A percentile compares a stretch with the other conserved stretches of the same genome.
Evolutionary conservation across 163 green algal genomes (phyloP).

Genomic region (Volvox carteri): DNA sequence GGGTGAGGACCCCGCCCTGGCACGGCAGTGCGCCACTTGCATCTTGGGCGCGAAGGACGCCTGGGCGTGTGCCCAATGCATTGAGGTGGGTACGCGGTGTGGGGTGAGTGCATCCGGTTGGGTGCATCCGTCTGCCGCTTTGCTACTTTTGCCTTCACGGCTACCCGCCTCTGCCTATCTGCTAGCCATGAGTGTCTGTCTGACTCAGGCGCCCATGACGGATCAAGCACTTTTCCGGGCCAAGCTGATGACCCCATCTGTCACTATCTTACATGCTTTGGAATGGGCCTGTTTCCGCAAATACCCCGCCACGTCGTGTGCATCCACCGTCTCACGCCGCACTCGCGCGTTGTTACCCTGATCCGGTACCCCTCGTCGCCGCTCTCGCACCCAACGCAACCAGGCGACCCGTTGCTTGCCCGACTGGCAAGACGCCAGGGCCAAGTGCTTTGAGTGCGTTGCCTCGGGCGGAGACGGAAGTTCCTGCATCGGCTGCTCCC

Average conservation of each 20-base stretch:
- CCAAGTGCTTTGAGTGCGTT: not conserved
- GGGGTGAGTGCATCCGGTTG: not conserved
- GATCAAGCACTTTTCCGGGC: too few relatives aligned
- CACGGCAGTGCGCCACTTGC: not conserved
- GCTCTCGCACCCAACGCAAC: not conserved
- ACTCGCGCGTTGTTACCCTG: not conserved
- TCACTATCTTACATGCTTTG: not conserved
- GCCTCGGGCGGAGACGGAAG: not conserved
- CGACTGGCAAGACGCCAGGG: not conserved
- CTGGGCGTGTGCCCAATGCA: not conserved
- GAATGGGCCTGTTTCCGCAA: not conserved
- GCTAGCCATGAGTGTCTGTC: not conserved
- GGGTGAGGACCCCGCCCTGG: not conserved
- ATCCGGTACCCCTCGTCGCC: not conserved
- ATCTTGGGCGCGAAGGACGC: not conserved
- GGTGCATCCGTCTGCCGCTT: not conserved
- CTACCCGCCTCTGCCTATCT: not conserved
- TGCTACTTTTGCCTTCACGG: not conserved
- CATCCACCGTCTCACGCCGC: not conserved
- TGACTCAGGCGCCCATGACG: too few relatives aligned
- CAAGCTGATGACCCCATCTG: not conserved
- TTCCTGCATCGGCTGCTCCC: not conserved
- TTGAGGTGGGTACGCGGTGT: not conserved
- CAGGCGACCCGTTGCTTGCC: not conserved
- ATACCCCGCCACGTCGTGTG: not conserved